These are phyloP conservation scores for Starmera quercuum DNA, from an alignment of 805 yeast species.

Conservation along the genomic window DNA sequence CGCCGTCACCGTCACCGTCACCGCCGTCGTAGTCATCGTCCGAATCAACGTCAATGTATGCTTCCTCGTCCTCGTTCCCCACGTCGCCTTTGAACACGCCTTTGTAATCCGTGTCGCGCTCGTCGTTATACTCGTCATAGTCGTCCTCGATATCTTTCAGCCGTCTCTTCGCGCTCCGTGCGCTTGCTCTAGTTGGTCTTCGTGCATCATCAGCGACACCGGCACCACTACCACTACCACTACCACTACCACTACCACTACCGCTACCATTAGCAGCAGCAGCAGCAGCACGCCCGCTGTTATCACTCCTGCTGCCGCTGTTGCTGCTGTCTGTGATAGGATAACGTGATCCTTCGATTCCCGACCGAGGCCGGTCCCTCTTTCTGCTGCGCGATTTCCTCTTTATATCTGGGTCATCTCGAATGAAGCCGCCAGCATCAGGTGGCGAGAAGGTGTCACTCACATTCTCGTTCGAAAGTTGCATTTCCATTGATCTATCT, in stretches of 20 bases:
- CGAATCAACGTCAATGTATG: conserved; percentile 14
- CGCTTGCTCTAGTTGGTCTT: conserved; percentile 9
- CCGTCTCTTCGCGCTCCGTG: conserved; percentile 19
- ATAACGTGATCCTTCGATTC: no score
- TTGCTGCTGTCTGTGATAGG: not conserved
- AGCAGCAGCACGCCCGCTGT: not conserved
- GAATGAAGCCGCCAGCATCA: conserved; percentile 20
- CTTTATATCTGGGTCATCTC: conserved; percentile 19
- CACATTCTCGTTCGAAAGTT: conserved; percentile 13
- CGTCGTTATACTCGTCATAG: conserved; percentile 25
- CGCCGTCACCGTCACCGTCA: conserved; percentile 10
- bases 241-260: not conserved
- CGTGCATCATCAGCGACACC: not conserved
- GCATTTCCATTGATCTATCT: no score
- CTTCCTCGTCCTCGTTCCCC: conserved; percentile 19
- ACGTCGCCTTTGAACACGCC: conserved; percentile 12
- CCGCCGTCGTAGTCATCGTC: conserved; percentile 19
- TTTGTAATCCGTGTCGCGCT: conserved; percentile 17
- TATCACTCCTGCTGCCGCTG: no score
- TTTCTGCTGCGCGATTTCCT: no score
- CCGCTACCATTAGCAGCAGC: not conserved
- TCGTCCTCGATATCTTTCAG: conserved; percentile 21
- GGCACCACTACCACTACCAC: not conserved
- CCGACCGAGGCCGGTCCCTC: no score
- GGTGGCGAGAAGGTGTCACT: conserved; percentile 17